Conservation (phyloP, 345 rosid genomes). For the Iberis pinnata region DNA sequence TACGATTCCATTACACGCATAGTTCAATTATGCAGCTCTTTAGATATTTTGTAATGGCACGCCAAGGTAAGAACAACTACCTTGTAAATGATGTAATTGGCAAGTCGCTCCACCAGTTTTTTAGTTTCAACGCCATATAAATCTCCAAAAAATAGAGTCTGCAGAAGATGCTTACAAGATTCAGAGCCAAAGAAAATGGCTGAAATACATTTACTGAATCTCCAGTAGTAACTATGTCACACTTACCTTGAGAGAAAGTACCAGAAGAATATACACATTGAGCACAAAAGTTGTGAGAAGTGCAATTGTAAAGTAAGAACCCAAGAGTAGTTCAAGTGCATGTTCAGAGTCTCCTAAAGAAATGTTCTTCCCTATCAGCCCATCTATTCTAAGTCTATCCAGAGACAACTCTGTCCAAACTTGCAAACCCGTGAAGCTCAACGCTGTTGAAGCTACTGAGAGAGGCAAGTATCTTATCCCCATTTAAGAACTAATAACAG, state of each 20-base stretch:
- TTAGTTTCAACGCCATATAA: constrained; percentile 70
- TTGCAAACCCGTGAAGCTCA: constrained; percentile 66
- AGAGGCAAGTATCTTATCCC: constrained; percentile 57
- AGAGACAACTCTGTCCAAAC: constrained; percentile 67
- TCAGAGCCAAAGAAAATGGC: constrained; percentile 8
- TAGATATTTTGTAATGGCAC: constrained; percentile 1
- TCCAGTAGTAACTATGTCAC: background rate
- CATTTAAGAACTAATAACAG: constrained; percentile 44
- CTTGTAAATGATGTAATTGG: constrained; percentile 94
- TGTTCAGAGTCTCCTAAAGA: constrained; percentile 44
- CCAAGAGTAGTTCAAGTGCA: constrained; percentile 51
- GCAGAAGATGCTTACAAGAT: constrained; percentile 27
- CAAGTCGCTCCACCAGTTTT: constrained; percentile 80
- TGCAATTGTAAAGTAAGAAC: constrained; percentile 56
- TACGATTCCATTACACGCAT: too few species aligned
- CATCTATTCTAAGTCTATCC: constrained; percentile 47
- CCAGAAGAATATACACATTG: constrained; percentile 64
- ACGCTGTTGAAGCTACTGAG: constrained; percentile 55
- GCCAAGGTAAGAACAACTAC: constrained; percentile 35
- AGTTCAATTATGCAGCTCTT: background rate
- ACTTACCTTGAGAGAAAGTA: constrained; percentile 78
- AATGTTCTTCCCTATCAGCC: constrained; percentile 40
- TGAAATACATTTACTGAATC: constrained; percentile 1
- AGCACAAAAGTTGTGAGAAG: constrained; percentile 68
- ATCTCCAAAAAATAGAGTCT: constrained; percentile 81